Evolutionary conservation across 164 flowering plant genomes (phyloP), one percentile per base, ranked within the genome.

Genomic region (Vitis riparia): DNA sequence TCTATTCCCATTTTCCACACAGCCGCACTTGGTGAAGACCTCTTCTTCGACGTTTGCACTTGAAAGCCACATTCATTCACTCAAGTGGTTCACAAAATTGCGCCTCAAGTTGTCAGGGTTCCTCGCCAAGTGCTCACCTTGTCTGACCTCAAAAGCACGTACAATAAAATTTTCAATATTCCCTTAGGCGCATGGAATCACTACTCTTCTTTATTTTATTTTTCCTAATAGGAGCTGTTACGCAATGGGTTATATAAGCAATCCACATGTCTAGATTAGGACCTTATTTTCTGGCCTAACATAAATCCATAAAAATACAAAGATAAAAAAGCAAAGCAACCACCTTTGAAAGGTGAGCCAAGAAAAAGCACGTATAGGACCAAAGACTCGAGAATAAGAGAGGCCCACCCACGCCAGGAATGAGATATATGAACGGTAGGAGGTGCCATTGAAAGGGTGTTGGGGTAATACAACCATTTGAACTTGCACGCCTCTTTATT

Each of bases 161-260:
- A 37, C 44, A 37, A 37, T 37, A 37, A 71, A 57, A 23, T 30
- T 72, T 51, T 60, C 9, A 17, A 72, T 72, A 72, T 66, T 61
- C 75, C 0, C 44, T 52, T 51, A 60, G 70, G 70, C 59, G 68
- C 65, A 37, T 19, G 32, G 66, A 73, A 68, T 73, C 68, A 55
- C 52, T 59, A 68, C 37, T 58, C 59, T 58, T 62, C 51, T 63
- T n/a, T 14, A 2, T 60, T 50, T 51, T 60, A 58, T n/a, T 27
- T 23, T 2, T 30, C 32, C 50, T 65, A 8, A 29, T 58, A 58
- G 15, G 12, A 44, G 74, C 27, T 27, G 17, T 51, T 65, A 50
- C 65, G 69, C 68, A 57, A 71, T 49, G 74, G 56, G 55, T 57
- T 55, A 23, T 57, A 64, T 64, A 71, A 64, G 68, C 55, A 19